Base-by-base conservation (phyloP, 2,329 filamentous ascomycete genomes). In the Colletotrichum sp. region DNA sequence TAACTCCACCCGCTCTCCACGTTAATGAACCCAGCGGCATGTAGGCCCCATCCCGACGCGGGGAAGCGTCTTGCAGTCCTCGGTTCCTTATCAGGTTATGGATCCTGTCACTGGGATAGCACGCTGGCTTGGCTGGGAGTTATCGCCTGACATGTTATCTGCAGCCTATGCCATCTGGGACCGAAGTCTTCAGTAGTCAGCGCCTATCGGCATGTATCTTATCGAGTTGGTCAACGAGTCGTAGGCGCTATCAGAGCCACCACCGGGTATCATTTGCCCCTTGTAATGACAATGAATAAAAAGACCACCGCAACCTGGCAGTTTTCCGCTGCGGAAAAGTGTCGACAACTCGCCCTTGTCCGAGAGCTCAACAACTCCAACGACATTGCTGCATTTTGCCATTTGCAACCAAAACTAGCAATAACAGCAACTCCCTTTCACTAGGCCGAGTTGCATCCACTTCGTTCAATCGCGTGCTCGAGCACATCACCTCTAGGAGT, bases 91-190 rank as follows among this genome's bases (percentile, higher is more conserved):
- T 76, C 73, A 64, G 26, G 44, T 52, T 21, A 62, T 71, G 72
- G 67, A 30, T 52, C 49, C 49, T 71, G 34, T 57, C 44, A 52
- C 67, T 16, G 30, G 60, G 72, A 66, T 75, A 71, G 60, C n/a
- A 34, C 60, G 28, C 21, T 71, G 60, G 12, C 49, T 59, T 49
- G 16, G 57, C 13, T 26, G 32, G 18, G 15, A 32, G 59, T 39
- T 15, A 65, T 52, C 64, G 24, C 32, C 44, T 44, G 70, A 76
- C 59, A 67, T 64, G 52, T 65, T 76, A 76, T 76, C 73, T 76
- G 32, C n/a, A 64, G 69, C 62, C 63, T 59, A 67, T 55, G 39
- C 32, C 39, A 30, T 49, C 32, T 21, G 39, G 24, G n/a, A 30
- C 44, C 16, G 34, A 6, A 15, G 18, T 24, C 15, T 49, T 52